phyloP scores from a whole-genome alignment of 306 rosid genomes.

The Rosa rugosa region DNA sequence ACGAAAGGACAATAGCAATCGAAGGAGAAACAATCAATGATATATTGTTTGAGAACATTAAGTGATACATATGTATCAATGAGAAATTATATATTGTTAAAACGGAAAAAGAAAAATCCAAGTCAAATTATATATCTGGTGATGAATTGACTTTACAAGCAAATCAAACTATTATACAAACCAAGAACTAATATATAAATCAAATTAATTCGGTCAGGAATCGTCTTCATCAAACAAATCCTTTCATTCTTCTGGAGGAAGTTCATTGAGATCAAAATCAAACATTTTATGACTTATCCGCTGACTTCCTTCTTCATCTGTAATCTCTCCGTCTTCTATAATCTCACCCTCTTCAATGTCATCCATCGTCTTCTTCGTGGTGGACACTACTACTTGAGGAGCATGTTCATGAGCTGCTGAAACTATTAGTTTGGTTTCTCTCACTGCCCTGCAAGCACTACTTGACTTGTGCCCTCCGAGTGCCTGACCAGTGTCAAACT shows the following conservation, averaged over 20 bases:
- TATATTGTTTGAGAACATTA: too few relatives aligned
- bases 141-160: not conserved
- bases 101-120: too few relatives aligned
- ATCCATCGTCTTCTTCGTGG: not conserved
- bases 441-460: not conserved
- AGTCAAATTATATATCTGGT: not conserved
- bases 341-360: slow-evolving; percentile 8
- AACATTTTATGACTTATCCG: not conserved
- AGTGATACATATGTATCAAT: too few relatives aligned
- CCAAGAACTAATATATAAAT: not conserved
- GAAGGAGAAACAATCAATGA: too few relatives aligned
- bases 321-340: not conserved
- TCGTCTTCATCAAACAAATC: not conserved
- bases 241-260: not conserved
- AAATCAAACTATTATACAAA: not conserved
- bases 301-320: not conserved
- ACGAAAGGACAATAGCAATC: too few relatives aligned
- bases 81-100: too few relatives aligned
- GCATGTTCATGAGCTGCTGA: not conserved
- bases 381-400: not conserved
- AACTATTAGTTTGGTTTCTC: not conserved
- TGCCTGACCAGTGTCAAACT: slow-evolving; percentile 1
- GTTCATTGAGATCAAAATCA: not conserved
- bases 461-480: slow-evolving; percentile 9
- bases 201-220: not conserved